Conservation (phyloP, 495 filamentous ascomycete genomes). For the Talaromyces proteolyticus region DNA sequence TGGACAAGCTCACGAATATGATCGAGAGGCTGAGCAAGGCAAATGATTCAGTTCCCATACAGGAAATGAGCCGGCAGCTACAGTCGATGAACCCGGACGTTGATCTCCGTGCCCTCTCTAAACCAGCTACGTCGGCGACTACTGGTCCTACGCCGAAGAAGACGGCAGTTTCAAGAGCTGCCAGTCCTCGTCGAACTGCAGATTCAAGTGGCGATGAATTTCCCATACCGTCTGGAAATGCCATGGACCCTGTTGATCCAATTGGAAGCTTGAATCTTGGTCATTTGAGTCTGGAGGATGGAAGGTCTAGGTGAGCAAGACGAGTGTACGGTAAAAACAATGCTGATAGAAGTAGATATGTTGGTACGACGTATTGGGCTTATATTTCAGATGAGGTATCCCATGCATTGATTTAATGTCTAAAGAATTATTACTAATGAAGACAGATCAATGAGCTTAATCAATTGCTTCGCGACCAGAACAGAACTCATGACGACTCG, state of each 20-base stretch:
- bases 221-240: slow-evolving; percentile 39
- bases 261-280: slow-evolving; percentile 40
- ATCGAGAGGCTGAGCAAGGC: slow-evolving; percentile 34
- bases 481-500: slow-evolving; percentile 29
- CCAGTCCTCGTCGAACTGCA: slow-evolving; percentile 28
- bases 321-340: neutral
- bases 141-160: slow-evolving; percentile 5
- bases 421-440: slow-evolving; percentile 3
- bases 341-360: slow-evolving; percentile 32
- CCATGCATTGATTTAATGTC: neutral
- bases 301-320: slow-evolving; percentile 32
- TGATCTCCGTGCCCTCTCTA: slow-evolving; percentile 12
- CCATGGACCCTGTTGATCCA: slow-evolving; percentile 39
- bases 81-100: slow-evolving; percentile 18
- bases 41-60: slow-evolving; percentile 18
- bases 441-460: slow-evolving; percentile 42
- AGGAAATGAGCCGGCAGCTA: slow-evolving; percentile 9
- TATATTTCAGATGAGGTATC: slow-evolving; percentile 45
- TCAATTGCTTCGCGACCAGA: slow-evolving; percentile 37
- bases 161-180: slow-evolving; percentile 11
- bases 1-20: slow-evolving; percentile 42
- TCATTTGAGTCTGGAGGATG: slow-evolving; percentile 42
- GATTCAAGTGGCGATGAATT: slow-evolving; percentile 41
- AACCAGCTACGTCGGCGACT: slow-evolving; percentile 9
- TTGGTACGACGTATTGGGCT: slow-evolving; percentile 47